phyloP scores from a whole-genome alignment of 2,329 filamentous ascomycete species.

The Fusarium longipes region DNA sequence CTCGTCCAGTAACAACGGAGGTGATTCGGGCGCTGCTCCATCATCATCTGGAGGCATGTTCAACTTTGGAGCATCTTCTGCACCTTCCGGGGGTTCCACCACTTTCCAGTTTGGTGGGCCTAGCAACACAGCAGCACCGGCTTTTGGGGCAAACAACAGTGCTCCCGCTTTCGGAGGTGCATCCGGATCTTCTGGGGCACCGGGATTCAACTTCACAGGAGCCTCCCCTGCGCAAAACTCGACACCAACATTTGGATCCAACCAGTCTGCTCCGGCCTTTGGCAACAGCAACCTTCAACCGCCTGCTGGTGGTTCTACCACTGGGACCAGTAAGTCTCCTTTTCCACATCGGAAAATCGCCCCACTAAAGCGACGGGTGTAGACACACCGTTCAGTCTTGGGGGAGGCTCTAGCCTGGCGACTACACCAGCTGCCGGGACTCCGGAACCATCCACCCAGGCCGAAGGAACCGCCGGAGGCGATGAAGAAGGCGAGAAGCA shows the following conservation, averaged over 20 bases:
- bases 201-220: slow-evolving; percentile 56
- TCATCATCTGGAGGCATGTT: slow-evolving; percentile 50
- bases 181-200: slow-evolving; percentile 46
- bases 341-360: slow-evolving; percentile 56
- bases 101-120: slow-evolving; percentile 55
- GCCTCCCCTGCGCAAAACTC: slow-evolving; percentile 47
- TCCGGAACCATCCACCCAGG: slow-evolving; percentile 64
- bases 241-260: slow-evolving; percentile 51
- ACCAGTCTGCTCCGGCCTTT: slow-evolving; percentile 51
- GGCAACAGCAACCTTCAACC: slow-evolving; percentile 55
- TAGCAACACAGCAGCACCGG: slow-evolving; percentile 39
- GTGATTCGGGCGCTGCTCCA: slow-evolving; percentile 38
- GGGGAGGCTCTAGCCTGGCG: slow-evolving; percentile 69
- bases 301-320: slow-evolving; percentile 58
- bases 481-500: slow-evolving; percentile 69
- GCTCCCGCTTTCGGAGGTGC: slow-evolving; percentile 50
- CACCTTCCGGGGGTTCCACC: slow-evolving; percentile 45
- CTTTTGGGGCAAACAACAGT: slow-evolving; percentile 46
- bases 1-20: slow-evolving; percentile 45
- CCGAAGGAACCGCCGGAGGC: slow-evolving; percentile 55
- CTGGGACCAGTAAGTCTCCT: slow-evolving; percentile 60
- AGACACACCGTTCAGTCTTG: slow-evolving; percentile 68
- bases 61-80: slow-evolving; percentile 52
- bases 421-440: slow-evolving; percentile 70
- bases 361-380: slow-evolving; percentile 60